These are phyloP conservation scores for Chondrus crispus DNA, from an alignment of 23 red algal genomes.

Conservation along the genomic window DNA sequence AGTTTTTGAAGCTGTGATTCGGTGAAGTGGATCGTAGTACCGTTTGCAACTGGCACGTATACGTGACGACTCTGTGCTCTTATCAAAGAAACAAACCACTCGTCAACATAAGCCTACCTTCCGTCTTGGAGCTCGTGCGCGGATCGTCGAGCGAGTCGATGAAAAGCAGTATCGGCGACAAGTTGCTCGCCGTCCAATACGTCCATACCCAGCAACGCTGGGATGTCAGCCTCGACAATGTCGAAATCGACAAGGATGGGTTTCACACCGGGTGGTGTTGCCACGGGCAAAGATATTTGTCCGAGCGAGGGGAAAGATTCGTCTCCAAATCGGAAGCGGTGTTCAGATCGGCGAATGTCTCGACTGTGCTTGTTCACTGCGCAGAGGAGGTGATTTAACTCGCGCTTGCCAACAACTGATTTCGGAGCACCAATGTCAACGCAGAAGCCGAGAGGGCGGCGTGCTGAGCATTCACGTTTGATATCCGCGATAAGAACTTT, in stretches of 20 bases:
- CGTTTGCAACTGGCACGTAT: not conserved
- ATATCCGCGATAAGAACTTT: too few species aligned
- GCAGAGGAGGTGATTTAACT: not conserved
- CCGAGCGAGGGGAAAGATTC: not conserved
- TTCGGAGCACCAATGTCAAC: constrained; percentile 24
- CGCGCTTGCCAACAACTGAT: constrained; percentile 15
- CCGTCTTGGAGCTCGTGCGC: not conserved
- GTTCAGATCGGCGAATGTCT: not conserved
- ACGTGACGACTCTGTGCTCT: constrained; percentile 3
- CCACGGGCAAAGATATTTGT: not conserved
- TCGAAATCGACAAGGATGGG: not conserved
- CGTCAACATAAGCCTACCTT: not conserved
- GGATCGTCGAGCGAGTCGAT: not conserved
- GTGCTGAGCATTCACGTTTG: too few species aligned
- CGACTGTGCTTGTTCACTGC: too few species aligned
- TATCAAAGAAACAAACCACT: constrained; percentile 1
- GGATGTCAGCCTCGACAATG: not conserved
- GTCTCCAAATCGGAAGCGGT: not conserved
- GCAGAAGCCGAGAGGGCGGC: constrained; percentile 43
- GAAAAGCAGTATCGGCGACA: not conserved
- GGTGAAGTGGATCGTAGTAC: not conserved
- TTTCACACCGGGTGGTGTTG: constrained; percentile 1
- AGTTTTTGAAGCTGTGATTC: constrained; percentile 13
- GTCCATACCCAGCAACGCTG: constrained; percentile 12
- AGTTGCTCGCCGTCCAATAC: not conserved